Conservation (phyloP, 306 rosid genomes). For the Coriaria nepalensis region DNA sequence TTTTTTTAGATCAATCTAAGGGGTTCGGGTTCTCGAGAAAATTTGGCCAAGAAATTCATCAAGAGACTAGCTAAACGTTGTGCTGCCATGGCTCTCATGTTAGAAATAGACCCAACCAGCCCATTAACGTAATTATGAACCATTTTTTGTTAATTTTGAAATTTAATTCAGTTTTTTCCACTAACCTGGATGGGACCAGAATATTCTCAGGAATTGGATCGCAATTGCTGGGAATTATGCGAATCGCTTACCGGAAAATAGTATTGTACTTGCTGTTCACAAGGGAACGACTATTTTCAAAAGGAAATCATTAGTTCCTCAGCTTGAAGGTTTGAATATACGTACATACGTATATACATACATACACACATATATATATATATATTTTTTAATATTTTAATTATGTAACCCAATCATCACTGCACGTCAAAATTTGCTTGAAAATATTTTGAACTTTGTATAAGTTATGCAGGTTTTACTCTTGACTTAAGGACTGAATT, state of each 20-base stretch:
- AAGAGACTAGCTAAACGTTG: conserved; percentile 4
- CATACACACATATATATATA: no score
- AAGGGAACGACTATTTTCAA: no score
- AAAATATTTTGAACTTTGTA: conserved; percentile 2
- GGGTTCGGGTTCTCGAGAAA: conserved; percentile 3
- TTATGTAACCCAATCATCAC: no score
- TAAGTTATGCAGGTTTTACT: conserved; percentile 1
- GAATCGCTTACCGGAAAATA: no score
- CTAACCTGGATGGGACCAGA: no score
- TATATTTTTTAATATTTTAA: no score
- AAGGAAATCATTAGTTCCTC: no score
- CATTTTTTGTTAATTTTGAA: neutral
- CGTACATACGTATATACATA: no score
- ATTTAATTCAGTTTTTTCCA: neutral
- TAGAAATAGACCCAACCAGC: conserved; percentile 4
- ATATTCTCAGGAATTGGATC: no score
- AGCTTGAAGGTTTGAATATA: no score
- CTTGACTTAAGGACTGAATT: conserved; percentile 6
- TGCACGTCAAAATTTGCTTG: neutral
- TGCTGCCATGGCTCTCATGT: neutral
- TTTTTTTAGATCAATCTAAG: neutral
- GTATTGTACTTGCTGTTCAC: no score
- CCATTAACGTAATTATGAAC: neutral
- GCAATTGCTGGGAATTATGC: no score
- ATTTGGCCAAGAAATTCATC: neutral